Conservation (phyloP, 495 filamentous ascomycete genomes). For the Penicillium subrubescens region DNA sequence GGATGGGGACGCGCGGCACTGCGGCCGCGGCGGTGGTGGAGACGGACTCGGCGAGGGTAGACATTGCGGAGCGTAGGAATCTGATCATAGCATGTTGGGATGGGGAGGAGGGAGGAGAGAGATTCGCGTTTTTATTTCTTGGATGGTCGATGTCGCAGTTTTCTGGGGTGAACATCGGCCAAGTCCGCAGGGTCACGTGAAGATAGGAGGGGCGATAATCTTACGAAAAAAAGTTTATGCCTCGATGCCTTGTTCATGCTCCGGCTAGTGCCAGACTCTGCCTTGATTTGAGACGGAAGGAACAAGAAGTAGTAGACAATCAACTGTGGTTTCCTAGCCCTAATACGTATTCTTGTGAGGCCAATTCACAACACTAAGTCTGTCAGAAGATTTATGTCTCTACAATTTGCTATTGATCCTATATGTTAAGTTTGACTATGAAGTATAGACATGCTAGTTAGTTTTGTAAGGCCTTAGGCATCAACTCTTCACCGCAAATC, state of each 20-base stretch:
- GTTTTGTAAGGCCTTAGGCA: no score
- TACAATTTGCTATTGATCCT: not conserved
- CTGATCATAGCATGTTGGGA: constrained; percentile 48
- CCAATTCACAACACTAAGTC: not conserved
- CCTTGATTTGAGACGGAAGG: no score
- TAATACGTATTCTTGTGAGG: no score
- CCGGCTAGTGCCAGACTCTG: not conserved
- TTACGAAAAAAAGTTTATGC: not conserved
- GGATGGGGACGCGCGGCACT: constrained; percentile 70
- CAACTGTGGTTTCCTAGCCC: no score
- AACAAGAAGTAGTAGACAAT: no score
- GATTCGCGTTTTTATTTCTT: constrained; percentile 8
- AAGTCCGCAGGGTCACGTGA: constrained; percentile 31
- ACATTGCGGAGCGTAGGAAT: constrained; percentile 55
- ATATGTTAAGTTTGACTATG: not conserved
- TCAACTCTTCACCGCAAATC: no score
- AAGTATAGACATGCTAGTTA: no score
- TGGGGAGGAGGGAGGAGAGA: constrained; percentile 5
- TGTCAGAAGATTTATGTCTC: not conserved
- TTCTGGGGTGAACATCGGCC: constrained; percentile 13
- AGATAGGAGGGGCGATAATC: constrained; percentile 27
- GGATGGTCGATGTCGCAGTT: not conserved
- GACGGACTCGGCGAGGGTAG: constrained; percentile 45
- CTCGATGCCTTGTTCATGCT: not conserved
- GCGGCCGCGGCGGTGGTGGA: constrained; percentile 12